Conservation (phyloP, 2,329 filamentous ascomycete genomes). For the Ophiobolus disseminans region DNA sequence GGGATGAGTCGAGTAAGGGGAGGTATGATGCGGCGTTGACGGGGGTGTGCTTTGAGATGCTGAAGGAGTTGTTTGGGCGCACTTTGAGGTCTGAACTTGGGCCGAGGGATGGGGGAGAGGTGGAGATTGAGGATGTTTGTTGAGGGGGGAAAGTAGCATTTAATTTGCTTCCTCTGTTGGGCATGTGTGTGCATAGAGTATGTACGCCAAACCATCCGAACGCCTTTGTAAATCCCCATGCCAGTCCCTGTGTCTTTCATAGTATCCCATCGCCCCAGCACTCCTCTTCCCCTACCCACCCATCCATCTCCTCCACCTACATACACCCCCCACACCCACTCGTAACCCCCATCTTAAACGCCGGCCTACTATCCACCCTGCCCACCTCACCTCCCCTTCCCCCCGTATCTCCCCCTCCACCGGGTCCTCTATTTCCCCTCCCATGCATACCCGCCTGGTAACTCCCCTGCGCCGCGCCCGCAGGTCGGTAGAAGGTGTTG, state of each 20-base stretch:
- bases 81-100: slow-evolving; percentile 82
- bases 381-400: slow-evolving; percentile 14
- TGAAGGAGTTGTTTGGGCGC: slow-evolving; percentile 83
- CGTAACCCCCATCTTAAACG: too few species aligned
- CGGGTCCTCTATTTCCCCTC: slow-evolving; percentile 27
- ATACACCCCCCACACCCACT: too few species aligned
- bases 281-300: too few species aligned
- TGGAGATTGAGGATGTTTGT: slow-evolving; percentile 76
- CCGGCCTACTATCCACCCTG: too few species aligned
- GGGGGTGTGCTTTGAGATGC: slow-evolving; percentile 88
- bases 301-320: too few species aligned
- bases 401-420: slow-evolving; percentile 12
- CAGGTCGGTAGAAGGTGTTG: slow-evolving; percentile 34
- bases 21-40: slow-evolving; percentile 87
- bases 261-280: too few species aligned
- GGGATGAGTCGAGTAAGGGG: slow-evolving; percentile 81
- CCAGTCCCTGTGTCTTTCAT: too few species aligned
- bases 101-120: slow-evolving; percentile 64
- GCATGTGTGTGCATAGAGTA: too few species aligned
- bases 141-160: slow-evolving; percentile 12
- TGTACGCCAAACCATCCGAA: too few species aligned
- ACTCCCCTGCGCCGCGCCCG: slow-evolving; percentile 26
- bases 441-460: slow-evolving; percentile 45
- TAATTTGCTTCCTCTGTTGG: too few species aligned
- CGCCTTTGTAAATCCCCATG: too few species aligned